Conservation (phyloP, 1,139 yeast species). For the Hemisphaericaspora subhashii region DNA sequence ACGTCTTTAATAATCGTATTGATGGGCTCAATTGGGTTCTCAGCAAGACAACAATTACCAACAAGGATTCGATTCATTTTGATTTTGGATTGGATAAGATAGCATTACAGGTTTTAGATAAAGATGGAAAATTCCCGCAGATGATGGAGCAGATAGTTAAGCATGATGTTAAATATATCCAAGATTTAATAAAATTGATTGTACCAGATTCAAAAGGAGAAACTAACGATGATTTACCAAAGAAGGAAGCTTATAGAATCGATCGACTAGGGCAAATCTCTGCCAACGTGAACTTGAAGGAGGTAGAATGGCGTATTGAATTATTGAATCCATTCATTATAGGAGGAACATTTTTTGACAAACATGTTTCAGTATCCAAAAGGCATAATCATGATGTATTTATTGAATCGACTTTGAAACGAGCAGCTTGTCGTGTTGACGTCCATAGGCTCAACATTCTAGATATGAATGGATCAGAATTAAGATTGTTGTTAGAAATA, state of each 20-base stretch:
- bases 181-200: not conserved
- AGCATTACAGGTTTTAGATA: slow-evolving; percentile 8
- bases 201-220: not conserved
- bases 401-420: slow-evolving; percentile 4
- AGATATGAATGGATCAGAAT: slow-evolving; percentile 34
- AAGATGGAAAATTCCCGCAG: slow-evolving; percentile 10
- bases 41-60: slow-evolving; percentile 4
- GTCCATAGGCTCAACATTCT: slow-evolving; percentile 15
- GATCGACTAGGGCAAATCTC: slow-evolving; percentile 14
- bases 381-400: slow-evolving; percentile 1
- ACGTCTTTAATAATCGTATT: slow-evolving; percentile 7
- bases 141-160: slow-evolving; percentile 15
- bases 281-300: slow-evolving; percentile 20
- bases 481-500: slow-evolving; percentile 22
- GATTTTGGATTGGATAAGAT: slow-evolving; percentile 10
- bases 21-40: slow-evolving; percentile 7
- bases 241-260: not conserved
- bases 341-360: slow-evolving; percentile 9
- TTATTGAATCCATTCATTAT: slow-evolving; percentile 18
- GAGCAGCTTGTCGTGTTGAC: slow-evolving; percentile 8
- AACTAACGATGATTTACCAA: not conserved
- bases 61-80: slow-evolving; percentile 7
- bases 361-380: slow-evolving; percentile 4
- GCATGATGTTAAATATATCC: slow-evolving; percentile 20
- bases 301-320: slow-evolving; percentile 23